Evolutionary conservation across 495 filamentous ascomycete species (phyloP).

Genomic region (Venustampulla echinocandica): DNA sequence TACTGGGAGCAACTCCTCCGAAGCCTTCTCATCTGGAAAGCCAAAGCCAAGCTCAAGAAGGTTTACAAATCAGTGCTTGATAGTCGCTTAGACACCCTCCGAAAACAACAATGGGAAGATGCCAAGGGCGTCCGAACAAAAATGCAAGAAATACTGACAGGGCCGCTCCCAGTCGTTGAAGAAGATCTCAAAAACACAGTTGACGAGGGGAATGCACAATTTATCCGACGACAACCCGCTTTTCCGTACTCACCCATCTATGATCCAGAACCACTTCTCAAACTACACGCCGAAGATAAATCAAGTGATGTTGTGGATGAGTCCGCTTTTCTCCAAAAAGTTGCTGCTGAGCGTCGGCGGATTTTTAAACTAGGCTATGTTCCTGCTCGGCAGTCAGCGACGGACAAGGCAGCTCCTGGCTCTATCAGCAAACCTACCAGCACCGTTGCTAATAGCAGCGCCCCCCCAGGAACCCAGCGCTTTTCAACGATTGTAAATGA

Average conservation of each 20-base stretch:
- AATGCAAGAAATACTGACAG: conserved; percentile 37
- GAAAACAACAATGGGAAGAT: conserved; percentile 60
- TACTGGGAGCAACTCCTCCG: conserved; percentile 93
- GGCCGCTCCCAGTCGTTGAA: conserved; percentile 23
- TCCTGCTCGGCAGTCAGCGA: conserved; percentile 44
- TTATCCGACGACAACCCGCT: conserved; percentile 17
- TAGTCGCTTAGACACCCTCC: conserved; percentile 58
- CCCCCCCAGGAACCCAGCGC: conserved; percentile 51
- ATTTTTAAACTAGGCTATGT: conserved; percentile 63
- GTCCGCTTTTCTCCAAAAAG: conserved; percentile 47
- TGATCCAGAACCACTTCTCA: conserved; percentile 66
- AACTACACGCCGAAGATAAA: conserved; percentile 61
- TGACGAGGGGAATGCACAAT: conserved; percentile 13
- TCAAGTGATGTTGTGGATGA: conserved; percentile 54
- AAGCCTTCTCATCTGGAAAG: conserved; percentile 82
- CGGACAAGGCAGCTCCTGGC: conserved; percentile 19
- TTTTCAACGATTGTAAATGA: conserved; percentile 70
- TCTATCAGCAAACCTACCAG: conserved; percentile 6
- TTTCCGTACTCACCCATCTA: conserved; percentile 33
- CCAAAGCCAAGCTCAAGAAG: conserved; percentile 73
- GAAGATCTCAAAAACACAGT: conserved; percentile 24
- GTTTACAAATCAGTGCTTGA: conserved; percentile 73
- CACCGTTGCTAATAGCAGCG: conserved; percentile 31
- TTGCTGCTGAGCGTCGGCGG: conserved; percentile 53
- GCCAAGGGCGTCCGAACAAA: conserved; percentile 53